phyloP scores from a whole-genome alignment of 257 asterid genomes.

The Forsythia suspensa region DNA sequence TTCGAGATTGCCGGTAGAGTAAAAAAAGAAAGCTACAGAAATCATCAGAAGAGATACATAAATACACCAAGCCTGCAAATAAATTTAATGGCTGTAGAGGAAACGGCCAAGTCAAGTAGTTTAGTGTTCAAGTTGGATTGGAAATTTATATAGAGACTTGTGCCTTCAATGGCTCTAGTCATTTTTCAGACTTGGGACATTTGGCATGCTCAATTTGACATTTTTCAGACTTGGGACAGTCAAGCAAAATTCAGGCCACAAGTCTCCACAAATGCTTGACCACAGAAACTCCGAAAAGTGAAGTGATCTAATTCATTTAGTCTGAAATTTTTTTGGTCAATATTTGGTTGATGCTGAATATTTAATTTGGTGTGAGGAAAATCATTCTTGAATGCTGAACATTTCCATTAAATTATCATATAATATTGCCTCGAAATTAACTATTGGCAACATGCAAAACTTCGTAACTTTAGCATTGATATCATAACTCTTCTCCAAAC shows the following conservation, averaged over 20 bases:
- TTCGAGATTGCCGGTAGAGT: conserved; percentile 3
- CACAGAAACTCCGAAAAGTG: background rate
- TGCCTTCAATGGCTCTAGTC: background rate
- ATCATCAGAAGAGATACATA: background rate
- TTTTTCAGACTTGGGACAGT: background rate
- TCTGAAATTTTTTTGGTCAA: background rate
- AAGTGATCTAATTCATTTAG: background rate
- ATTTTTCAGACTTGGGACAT: background rate
- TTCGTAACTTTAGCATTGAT: background rate
- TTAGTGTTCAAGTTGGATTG: conserved; percentile 1
- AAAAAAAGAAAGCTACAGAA: background rate
- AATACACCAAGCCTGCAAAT: background rate
- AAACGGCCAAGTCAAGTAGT: conserved; percentile 6
- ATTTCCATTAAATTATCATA: background rate
- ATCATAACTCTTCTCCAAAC: background rate
- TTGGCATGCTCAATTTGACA: background rate
- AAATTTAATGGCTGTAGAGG: background rate
- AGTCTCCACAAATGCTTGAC: background rate
- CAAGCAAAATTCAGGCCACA: background rate
- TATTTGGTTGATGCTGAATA: background rate
- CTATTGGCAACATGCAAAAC: conserved; percentile 4
- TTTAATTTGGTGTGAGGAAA: background rate
- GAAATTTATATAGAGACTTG: background rate
- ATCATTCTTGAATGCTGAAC: background rate
- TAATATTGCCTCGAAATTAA: background rate